Base-by-base conservation (phyloP, 78 protist species). In the Speleostelium caveatum region DNA sequence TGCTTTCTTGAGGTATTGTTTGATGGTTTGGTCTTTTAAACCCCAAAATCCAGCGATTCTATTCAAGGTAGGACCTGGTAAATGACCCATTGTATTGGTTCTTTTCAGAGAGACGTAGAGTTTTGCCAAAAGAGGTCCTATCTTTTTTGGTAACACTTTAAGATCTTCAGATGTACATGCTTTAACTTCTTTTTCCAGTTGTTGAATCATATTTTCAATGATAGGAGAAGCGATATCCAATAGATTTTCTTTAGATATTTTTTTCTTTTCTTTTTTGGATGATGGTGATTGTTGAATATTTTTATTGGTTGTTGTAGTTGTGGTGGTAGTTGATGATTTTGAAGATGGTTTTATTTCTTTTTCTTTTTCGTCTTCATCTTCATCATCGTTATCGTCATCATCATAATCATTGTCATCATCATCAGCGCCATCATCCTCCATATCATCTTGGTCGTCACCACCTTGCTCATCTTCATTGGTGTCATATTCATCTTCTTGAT, bases 21-120 rank as follows among this genome's bases (percentile, higher is more conserved):
- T 63, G 38, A 78, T 78, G 17, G 87, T 78, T 38, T 78, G 38
- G 8, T 78, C 87, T 66, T 78, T 78, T n/a, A 78, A 30, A 14
- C 75, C 75, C 87, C 87, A 78, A 32, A 53, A 32, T 26, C 19
- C 19, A 12, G 75, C 56, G 12, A 78, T 22, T 41, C 87, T 66
- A 24, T 24, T n/a, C 2, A 78, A 65, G 3, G 38, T 39, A 53
- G 28, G 32, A n/a, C 76, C 67, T 39, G 87, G 61, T 28, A 78
- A n/a, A 66, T 17, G 39, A 12, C 87, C 87, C n/a, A 51, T 66
- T 45, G 76, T 26, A 55, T 78, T 78, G 0, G 87, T 49, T 45
- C 63, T 42, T 22, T 65, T 63, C 5, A 78, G 35, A 3, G 7
- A 59, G 21, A 45, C 63, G 66, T 78, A 78, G 32, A 78, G 38